phyloP scores from a whole-genome alignment of 257 asterid species.

The Penstemon newberryi region DNA sequence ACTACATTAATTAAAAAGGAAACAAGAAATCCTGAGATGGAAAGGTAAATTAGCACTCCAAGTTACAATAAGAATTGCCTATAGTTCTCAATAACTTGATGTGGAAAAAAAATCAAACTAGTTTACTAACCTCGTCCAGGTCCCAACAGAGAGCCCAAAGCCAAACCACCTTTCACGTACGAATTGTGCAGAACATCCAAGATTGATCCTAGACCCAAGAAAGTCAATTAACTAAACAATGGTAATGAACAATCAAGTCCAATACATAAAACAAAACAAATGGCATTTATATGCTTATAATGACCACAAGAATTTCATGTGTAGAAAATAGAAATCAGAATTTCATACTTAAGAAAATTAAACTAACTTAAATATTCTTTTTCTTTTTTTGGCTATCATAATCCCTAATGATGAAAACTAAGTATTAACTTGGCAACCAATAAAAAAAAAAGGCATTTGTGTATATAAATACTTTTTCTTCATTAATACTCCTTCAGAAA shows the following conservation, averaged over 20 bases:
- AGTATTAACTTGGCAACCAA: no score
- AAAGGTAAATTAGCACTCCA: neutral
- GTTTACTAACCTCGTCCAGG: conserved; percentile 90
- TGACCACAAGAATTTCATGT: neutral
- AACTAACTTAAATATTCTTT: no score
- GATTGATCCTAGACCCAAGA: conserved; percentile 51
- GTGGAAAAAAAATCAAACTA: neutral
- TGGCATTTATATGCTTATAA: neutral
- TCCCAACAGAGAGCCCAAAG: conserved; percentile 85
- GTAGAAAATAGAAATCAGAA: no score
- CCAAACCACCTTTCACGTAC: conserved; percentile 86
- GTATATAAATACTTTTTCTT: no score
- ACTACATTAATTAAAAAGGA: neutral
- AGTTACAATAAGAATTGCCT: neutral
- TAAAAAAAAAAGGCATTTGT: no score
- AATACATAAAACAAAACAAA: neutral
- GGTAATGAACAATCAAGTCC: neutral
- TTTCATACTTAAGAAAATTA: no score
- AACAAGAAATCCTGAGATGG: neutral
- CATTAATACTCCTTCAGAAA: no score
- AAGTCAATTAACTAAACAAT: neutral
- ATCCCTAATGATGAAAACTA: no score
- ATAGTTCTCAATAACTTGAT: neutral
- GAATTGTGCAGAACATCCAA: conserved; percentile 78
- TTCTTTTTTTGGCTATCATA: no score